Base-by-base conservation (phyloP, 352 stramenopile genomes). In the Plasmopara halstedii region DNA sequence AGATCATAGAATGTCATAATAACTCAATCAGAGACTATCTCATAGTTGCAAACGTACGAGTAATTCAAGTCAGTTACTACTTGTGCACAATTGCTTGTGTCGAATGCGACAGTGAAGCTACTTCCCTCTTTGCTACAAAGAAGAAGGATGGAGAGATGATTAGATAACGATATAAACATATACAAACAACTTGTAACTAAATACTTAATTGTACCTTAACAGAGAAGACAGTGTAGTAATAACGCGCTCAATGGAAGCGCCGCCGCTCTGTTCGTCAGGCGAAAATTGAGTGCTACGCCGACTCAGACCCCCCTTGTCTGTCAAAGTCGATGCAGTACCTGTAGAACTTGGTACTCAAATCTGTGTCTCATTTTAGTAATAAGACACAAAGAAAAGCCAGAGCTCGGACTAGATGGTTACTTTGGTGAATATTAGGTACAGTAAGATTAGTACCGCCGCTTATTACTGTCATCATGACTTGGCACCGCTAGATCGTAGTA, bases 251-350 rank as follows among this genome's bases (percentile, higher is more conserved):
- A 29, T 37, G 11, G 18, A 41, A 42, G n/a, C 19, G 25, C 22
- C 40, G 34, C 11, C 29, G 14, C 44, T 56, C 18, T n/a, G 32
- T 47, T 50, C 33, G 58, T 53, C 53, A 32, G 38, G 38, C 29
- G 42, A 36, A 67, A 67, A 60, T 59, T 55, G 43, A 59, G 53
- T 60, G 38, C 46, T 53, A 40, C 34, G 45, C 60, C 56, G 60
- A 57, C 51, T 46, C 46, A 58, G 22, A 15, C 36, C 43, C 55
- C 55, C 54, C n/a, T 33, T 41, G 32, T 43, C 38, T 15, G 32
- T 53, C 22, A 35, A 32, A 38, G 1, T 9, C 33, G 22, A 59
- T 57, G 34, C 36, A 19, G 23, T 6, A 45, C 41, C 41, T 51
- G 13, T 13, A 26, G n/a, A 32, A 39, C 22, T 35, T 22, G 27